Conservation (phyloP, 331 rosid genomes). For the Saraca asoca region DNA sequence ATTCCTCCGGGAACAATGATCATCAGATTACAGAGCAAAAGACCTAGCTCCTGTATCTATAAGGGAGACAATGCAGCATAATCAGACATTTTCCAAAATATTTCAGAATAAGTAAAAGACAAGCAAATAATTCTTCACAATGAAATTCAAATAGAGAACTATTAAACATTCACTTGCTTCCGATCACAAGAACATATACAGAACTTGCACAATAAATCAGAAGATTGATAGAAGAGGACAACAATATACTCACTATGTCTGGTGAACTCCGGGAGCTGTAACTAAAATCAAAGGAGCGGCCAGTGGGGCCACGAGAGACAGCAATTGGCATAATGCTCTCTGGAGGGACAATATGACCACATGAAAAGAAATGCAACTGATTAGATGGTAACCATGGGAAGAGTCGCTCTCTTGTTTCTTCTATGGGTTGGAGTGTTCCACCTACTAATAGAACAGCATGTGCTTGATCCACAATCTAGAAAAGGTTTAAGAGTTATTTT, state of each 20-base stretch:
- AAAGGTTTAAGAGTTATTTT: slow-evolving; percentile 34
- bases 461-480: slow-evolving; percentile 79
- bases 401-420: slow-evolving; percentile 89
- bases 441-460: slow-evolving; percentile 90
- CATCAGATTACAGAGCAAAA: slow-evolving; percentile 77
- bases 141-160: not conserved
- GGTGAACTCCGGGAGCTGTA: slow-evolving; percentile 69
- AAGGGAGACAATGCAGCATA: slow-evolving; percentile 36
- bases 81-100: slow-evolving; percentile 13
- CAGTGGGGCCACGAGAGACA: slow-evolving; percentile 83
- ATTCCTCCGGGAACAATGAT: slow-evolving; percentile 82
- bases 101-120: too few species aligned
- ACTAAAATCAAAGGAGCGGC: slow-evolving; percentile 82
- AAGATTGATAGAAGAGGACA: slow-evolving; percentile 20
- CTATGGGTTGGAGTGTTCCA: slow-evolving; percentile 91
- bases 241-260: slow-evolving; percentile 50
- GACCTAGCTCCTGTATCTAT: slow-evolving; percentile 85
- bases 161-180: not conserved
- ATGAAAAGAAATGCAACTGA: slow-evolving; percentile 79
- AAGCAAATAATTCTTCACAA: not conserved
- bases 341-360: slow-evolving; percentile 83
- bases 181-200: not conserved
- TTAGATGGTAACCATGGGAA: slow-evolving; percentile 71
- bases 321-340: slow-evolving; percentile 85
- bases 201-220: not conserved